phyloP scores from a whole-genome alignment of 306 rosid genomes.

The Cucurbita argyrosperma region DNA sequence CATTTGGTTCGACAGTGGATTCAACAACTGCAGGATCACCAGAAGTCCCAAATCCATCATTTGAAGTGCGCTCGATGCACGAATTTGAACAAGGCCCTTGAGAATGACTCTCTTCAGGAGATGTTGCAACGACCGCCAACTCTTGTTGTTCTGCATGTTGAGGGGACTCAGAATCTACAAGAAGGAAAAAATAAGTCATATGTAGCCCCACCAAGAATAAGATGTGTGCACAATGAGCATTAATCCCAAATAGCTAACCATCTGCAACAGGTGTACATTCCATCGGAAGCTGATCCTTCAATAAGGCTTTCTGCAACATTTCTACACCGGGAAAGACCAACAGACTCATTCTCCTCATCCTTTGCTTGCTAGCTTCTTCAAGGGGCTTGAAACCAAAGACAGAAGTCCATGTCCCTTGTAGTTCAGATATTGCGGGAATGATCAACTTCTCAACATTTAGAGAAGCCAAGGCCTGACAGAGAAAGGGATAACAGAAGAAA shows the following conservation, averaged over 20 bases:
- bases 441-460: conserved; percentile 69
- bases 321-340: conserved; percentile 77
- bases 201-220: background rate
- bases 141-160: conserved; percentile 8
- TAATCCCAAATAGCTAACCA: conserved; percentile 19
- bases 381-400: conserved; percentile 71
- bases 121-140: conserved; percentile 7
- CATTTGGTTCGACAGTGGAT: conserved; percentile 3
- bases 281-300: conserved; percentile 14
- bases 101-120: conserved; percentile 11
- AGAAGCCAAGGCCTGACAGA: conserved; percentile 54
- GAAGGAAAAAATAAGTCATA: background rate
- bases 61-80: conserved; percentile 10
- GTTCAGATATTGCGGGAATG: conserved; percentile 79
- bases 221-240: background rate
- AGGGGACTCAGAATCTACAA: conserved; percentile 25
- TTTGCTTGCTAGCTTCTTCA: conserved; percentile 33
- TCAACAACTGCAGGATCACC: conserved; percentile 18
- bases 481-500: background rate
- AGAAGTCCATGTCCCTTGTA: conserved; percentile 72
- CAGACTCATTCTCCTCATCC: conserved; percentile 49
- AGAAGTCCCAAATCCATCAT: conserved; percentile 12
- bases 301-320: conserved; percentile 60
- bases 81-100: conserved; percentile 18
- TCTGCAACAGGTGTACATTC: conserved; percentile 18